These are phyloP conservation scores for Stachybotrys chlorohalonatus DNA, from an alignment of 2,329 filamentous ascomycete species.

Conservation along the genomic window DNA sequence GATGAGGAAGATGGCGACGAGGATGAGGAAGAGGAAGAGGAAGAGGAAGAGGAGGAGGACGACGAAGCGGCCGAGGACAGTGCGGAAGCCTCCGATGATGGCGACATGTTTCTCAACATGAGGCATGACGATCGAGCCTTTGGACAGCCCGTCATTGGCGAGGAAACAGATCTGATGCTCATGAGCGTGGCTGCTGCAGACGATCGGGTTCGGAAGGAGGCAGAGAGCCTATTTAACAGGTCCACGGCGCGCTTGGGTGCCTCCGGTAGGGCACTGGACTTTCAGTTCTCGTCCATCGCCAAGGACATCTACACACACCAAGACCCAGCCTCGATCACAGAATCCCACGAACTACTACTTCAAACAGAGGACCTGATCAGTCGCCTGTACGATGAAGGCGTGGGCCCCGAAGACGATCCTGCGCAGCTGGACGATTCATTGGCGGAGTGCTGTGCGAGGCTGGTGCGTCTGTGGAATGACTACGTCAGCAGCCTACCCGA, in stretches of 20 bases:
- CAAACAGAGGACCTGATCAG: constrained; percentile 64
- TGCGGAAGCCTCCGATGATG: constrained; percentile 30
- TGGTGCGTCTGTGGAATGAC: constrained; percentile 47
- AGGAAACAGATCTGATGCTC: constrained; percentile 45
- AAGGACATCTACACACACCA: constrained; percentile 54
- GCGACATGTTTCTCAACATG: constrained; percentile 42
- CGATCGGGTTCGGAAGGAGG: constrained; percentile 42
- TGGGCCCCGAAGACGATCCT: constrained; percentile 45
- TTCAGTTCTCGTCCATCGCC: constrained; percentile 61
- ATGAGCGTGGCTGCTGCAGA: constrained; percentile 46
- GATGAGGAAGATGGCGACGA: constrained; percentile 28
- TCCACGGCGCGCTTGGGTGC: constrained; percentile 36
- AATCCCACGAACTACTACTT: constrained; percentile 64
- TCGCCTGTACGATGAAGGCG: constrained; percentile 53
- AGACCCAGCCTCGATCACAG: constrained; percentile 52
- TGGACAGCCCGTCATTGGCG: constrained; percentile 28
- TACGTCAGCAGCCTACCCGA: constrained; percentile 39
- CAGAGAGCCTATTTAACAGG: constrained; percentile 45
- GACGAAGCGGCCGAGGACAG: constrained; percentile 28
- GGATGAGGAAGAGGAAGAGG: constrained; percentile 17
- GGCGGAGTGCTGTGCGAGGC: constrained; percentile 40
- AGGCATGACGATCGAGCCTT: constrained; percentile 29
- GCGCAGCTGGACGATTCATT: constrained; percentile 48
- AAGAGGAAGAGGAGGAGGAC: constrained; percentile 31
- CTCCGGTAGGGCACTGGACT: constrained; percentile 40